Conservation (phyloP, 371 early-diverging fungal genomes). For the Mortierella sp. region DNA sequence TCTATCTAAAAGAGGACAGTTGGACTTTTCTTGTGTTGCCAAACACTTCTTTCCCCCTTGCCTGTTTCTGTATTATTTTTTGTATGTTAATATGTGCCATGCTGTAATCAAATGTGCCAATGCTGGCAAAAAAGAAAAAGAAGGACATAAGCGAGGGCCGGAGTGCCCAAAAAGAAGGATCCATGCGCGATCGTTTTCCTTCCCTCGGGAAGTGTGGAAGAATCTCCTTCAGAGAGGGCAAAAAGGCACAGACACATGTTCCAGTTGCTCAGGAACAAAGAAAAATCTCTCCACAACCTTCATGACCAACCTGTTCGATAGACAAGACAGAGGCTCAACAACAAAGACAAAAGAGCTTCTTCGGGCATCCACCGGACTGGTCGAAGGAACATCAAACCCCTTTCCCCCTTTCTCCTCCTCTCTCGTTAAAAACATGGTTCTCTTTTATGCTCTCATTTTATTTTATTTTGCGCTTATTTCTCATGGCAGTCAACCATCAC, state of each 20-base stretch:
- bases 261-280: neutral
- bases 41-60: neutral
- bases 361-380: constrained; percentile 11
- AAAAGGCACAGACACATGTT: constrained; percentile 9
- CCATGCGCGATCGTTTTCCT: neutral
- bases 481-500: neutral
- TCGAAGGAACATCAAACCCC: neutral
- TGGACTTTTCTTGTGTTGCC: constrained; percentile 8
- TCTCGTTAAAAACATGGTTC: neutral
- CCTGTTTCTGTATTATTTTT: neutral
- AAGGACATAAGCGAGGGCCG: neutral
- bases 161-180: neutral
- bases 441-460: neutral
- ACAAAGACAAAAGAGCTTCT: neutral
- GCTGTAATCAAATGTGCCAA: constrained; percentile 3
- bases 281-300: constrained; percentile 3
- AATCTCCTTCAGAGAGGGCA: no score
- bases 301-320: constrained; percentile 4
- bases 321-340: neutral
- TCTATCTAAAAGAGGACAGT: neutral
- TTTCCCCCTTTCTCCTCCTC: neutral
- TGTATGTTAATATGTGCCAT: neutral
- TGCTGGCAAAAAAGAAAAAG: neutral
- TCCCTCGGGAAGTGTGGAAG: neutral
- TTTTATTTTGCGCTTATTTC: neutral